A percentile compares a stretch with the other conserved stretches of the same genome.
Evolutionary conservation across 108 stramenopile species (phyloP).

Genomic region (Fistulifera pelliculosa): DNA sequence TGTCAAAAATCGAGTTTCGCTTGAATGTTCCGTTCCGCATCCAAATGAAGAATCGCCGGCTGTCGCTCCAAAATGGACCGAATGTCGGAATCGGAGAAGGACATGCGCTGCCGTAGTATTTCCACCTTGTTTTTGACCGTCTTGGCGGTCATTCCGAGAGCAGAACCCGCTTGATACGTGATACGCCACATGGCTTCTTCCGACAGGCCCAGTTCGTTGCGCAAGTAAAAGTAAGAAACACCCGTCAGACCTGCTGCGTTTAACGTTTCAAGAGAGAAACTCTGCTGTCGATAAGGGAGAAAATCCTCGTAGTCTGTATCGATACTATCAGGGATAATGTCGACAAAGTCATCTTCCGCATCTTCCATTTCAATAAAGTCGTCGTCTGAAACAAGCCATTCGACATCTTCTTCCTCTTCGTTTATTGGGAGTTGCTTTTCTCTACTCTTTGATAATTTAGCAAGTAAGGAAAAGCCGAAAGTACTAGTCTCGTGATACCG

Average conservation of each 20-base stretch:
- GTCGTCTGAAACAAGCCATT: no score
- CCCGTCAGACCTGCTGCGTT: slow-evolving; percentile 14
- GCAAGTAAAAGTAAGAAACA: slow-evolving; percentile 76
- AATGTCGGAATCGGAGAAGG: slow-evolving; percentile 56
- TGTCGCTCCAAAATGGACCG: slow-evolving; percentile 34
- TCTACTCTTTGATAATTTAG: no score
- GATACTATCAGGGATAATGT: no score
- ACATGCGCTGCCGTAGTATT: slow-evolving; percentile 39
- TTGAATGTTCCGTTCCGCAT: slow-evolving; percentile 52
- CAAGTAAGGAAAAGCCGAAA: no score
- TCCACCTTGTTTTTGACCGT: slow-evolving; percentile 56
- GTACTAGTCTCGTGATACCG: no score
- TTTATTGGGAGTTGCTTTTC: no score
- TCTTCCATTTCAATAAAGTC: no score
- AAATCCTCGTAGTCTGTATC: no score
- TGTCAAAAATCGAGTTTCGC: slow-evolving; percentile 50
- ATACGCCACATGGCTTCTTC: slow-evolving; percentile 82
- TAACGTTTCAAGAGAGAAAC: no score
- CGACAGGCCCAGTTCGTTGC: slow-evolving; percentile 54
- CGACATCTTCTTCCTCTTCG: no score
- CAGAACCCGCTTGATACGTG: slow-evolving; percentile 46
- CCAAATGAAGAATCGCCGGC: slow-evolving; percentile 54
- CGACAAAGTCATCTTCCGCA: no score
- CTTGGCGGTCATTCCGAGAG: slow-evolving; percentile 59
- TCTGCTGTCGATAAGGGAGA: no score